Conservation (phyloP, 1,139 yeast genomes). For the Geotrichum macrosporum region DNA sequence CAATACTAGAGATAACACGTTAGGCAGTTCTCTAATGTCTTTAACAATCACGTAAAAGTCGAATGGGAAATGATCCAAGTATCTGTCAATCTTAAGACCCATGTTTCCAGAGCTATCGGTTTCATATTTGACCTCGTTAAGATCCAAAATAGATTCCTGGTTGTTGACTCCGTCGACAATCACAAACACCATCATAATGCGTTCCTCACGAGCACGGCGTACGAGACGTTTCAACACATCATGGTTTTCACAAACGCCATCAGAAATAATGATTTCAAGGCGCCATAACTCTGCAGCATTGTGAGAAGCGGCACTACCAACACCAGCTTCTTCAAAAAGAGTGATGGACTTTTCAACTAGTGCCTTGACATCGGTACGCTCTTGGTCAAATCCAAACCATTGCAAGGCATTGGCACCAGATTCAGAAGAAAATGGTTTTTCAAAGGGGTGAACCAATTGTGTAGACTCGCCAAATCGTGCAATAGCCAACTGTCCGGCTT, state of each 20-base stretch:
- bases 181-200: conserved; percentile 92
- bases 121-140: conserved; percentile 84
- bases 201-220: conserved; percentile 86
- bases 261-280: conserved; percentile 84
- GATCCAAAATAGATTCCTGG: conserved; percentile 83
- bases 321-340: conserved; percentile 63
- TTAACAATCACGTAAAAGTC: conserved; percentile 94
- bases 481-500: conserved; percentile 87
- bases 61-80: conserved; percentile 92
- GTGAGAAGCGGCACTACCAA: conserved; percentile 25
- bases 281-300: conserved; percentile 70
- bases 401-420: conserved; percentile 81
- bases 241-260: conserved; percentile 96
- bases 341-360: conserved; percentile 68
- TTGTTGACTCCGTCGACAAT: conserved; percentile 85
- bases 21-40: conserved; percentile 84
- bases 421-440: conserved; percentile 74
- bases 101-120: conserved; percentile 67
- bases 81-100: conserved; percentile 73
- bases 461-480: conserved; percentile 88
- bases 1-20: conserved; percentile 80
- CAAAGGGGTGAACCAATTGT: conserved; percentile 84
- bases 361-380: conserved; percentile 74
- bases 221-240: conserved; percentile 75
- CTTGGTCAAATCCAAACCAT: conserved; percentile 88